Evolutionary conservation across 345 rosid genomes (phyloP), one percentile per base, ranked within the genome.

Genomic region (Ceriops decandra): DNA sequence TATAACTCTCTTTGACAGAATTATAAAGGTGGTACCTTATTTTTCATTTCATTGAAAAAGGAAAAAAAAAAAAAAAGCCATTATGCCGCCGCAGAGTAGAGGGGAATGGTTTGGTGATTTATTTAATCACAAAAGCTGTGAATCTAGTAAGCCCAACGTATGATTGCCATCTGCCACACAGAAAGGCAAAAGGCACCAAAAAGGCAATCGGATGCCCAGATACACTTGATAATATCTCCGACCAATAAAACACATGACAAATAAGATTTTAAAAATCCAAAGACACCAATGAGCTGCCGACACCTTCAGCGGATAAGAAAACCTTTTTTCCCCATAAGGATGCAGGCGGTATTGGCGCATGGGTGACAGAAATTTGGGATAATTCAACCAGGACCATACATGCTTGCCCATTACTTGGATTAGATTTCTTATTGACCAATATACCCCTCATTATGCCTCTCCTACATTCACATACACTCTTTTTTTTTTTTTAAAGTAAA

Each of bases 111-210:
- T 58, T 24, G 56, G 47, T 66, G 35, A 31, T 5, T 54, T 21
- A 42, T 42, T 36, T 79, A 56, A 56, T 76, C 69, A 56, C 11
- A 73, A 81, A 81, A 81, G 70, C 72, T 81, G 63, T 86, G 93
- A 88, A 82, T 74, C 30, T 70, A 81, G 82, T 60, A 66, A 74
- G 80, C 78, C 49, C 83, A 81, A 87, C 96, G 96, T 90, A 81
- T 73, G 90, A 68, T 47, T 61, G 65, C 64, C 74, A 72, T 62
- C 63, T 20, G 84, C 96, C 96, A 86, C 93, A 85, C 68, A 83
- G 38, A 65, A 10, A 53, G 62, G 71, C 87, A 72, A 78, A 80
- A 80, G 82, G 71, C 67, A 82, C 85, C 87, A 82, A 82, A 86
- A 90, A 82, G 69, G 70, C 71, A 22, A 24, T 70, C 68, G 38